phyloP scores from a whole-genome alignment of 306 rosid genomes.

The Vigna reflexopilosa region DNA sequence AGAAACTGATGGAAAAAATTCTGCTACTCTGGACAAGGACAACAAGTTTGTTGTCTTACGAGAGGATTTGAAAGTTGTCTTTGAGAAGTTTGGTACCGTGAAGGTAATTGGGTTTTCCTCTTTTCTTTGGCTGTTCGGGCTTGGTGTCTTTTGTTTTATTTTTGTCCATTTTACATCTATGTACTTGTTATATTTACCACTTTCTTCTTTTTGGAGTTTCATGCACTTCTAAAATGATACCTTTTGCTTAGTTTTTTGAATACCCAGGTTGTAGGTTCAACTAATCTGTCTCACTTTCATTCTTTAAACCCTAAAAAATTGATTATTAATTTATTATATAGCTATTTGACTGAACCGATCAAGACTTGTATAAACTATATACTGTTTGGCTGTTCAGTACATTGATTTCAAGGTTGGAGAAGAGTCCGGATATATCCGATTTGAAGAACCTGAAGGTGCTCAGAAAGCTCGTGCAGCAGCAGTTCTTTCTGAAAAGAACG shows the following conservation, averaged over 20 bases:
- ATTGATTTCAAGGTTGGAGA: constrained; percentile 86
- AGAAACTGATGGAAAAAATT: constrained; percentile 53
- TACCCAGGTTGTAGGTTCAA: too few species aligned
- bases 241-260: too few species aligned
- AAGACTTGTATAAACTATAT: constrained; percentile 30
- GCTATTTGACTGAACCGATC: neutral
- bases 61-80: constrained; percentile 78
- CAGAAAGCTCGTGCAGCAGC: constrained; percentile 94
- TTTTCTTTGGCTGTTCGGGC: constrained; percentile 8
- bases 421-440: constrained; percentile 78
- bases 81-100: constrained; percentile 78
- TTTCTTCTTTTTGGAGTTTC: too few species aligned
- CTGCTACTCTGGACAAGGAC: constrained; percentile 57
- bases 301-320: too few species aligned
- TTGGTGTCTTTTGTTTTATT: neutral
- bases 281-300: too few species aligned
- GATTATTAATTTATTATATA: too few species aligned
- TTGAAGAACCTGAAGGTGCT: constrained; percentile 82
- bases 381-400: constrained; percentile 54
- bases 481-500: constrained; percentile 74
- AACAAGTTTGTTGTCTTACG: constrained; percentile 75
- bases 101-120: constrained; percentile 56
- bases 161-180: neutral
- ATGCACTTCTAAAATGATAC: too few species aligned
- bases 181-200: too few species aligned